A percentile compares a stretch with the other conserved stretches of the same genome.
These are phyloP conservation scores for Hemerocallis citrina DNA, from an alignment of 106 monocot genomes.

Conservation along the genomic window DNA sequence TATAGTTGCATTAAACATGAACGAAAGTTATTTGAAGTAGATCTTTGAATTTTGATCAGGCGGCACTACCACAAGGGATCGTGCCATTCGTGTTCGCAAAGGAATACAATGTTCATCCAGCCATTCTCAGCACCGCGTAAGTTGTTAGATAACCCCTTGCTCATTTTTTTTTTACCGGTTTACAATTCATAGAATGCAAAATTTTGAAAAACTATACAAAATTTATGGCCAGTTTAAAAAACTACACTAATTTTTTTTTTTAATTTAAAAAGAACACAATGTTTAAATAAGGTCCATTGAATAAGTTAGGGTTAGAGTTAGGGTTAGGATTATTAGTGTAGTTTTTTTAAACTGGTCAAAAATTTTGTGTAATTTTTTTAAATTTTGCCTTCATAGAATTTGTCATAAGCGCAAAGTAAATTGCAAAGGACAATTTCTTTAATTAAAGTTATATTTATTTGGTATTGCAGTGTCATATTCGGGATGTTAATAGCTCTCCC, in stretches of 20 bases:
- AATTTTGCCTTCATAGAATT: too few relatives aligned
- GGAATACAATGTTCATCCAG: conserved; percentile 26
- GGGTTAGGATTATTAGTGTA: too few relatives aligned
- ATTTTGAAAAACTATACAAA: background rate
- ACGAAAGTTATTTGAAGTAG: background rate
- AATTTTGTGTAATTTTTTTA: too few relatives aligned
- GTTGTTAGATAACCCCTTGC: conserved; percentile 46
- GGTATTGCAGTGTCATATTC: conserved; percentile 30
- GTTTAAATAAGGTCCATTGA: too few relatives aligned
- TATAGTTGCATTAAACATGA: too few relatives aligned
- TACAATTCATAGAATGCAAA: background rate
- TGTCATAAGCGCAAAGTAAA: too few relatives aligned
- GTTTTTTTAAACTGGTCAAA: too few relatives aligned
- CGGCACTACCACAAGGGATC: conserved; percentile 21
- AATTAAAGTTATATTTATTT: background rate
- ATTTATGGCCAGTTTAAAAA: background rate
- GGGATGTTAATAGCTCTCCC: conserved; percentile 51
- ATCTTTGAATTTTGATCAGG: conserved; percentile 2
- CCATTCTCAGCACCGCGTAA: conserved; percentile 24
- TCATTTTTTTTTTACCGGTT: conserved; percentile 10
- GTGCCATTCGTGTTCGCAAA: conserved; percentile 25
- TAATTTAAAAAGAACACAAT: too few relatives aligned
- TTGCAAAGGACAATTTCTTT: too few relatives aligned
- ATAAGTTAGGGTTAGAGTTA: too few relatives aligned
- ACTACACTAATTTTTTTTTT: background rate